Evolutionary conservation across 2,329 filamentous ascomycete genomes (phyloP).

Genomic region (Emergomyces pasteurianus): DNA sequence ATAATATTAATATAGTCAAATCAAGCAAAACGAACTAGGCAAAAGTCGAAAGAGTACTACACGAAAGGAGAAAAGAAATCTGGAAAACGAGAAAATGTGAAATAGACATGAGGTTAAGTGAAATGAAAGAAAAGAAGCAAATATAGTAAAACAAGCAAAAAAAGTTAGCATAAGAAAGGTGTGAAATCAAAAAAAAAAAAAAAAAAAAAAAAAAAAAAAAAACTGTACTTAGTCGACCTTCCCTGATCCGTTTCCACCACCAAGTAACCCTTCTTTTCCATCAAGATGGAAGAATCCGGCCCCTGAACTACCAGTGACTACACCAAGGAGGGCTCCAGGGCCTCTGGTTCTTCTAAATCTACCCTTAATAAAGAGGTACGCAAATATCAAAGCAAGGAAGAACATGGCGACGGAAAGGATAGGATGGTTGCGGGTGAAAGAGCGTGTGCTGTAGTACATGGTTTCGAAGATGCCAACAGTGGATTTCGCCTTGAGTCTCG

Average conservation of each 20-base stretch:
- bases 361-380: conserved; percentile 22
- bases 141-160: not conserved
- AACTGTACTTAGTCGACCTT: conserved; percentile 33
- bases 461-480: conserved; percentile 37
- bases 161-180: not conserved
- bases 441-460: conserved; percentile 34
- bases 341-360: conserved; percentile 17
- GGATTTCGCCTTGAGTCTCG: conserved; percentile 38
- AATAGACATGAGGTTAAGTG: not conserved
- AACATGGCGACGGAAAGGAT: conserved; percentile 32
- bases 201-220: not conserved
- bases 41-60: not conserved
- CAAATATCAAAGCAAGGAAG: conserved; percentile 22
- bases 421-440: conserved; percentile 33
- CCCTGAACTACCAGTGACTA: conserved; percentile 18
- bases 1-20: not conserved
- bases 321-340: conserved; percentile 25
- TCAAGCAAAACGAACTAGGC: not conserved
- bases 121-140: not conserved
- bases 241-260: conserved; percentile 26
- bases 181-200: too few species aligned
- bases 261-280: conserved; percentile 37
- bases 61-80: not conserved
- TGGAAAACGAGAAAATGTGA: not conserved
- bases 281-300: conserved; percentile 38